A percentile compares a stretch with the other conserved stretches of the same genome.
These are phyloP conservation scores for Plectosphaerella cucumerina DNA, from an alignment of 2,329 filamentous ascomycete species.

Conservation along the genomic window DNA sequence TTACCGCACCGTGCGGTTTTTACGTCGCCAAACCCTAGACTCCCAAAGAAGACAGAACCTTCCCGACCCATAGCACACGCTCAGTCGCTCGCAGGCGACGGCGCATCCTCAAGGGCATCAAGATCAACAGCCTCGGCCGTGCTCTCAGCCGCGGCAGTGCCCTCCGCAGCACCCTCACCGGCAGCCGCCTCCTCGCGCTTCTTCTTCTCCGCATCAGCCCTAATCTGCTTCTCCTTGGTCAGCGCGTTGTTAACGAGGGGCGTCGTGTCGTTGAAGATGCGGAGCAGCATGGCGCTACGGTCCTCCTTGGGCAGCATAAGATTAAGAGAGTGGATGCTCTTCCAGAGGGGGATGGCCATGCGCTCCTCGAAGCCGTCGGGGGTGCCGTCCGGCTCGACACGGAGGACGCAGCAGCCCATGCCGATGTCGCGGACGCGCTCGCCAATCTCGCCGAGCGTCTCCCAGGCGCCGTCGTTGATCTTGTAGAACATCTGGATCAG, in stretches of 20 bases:
- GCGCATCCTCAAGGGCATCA: slow-evolving; percentile 1
- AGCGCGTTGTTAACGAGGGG: slow-evolving; percentile 71
- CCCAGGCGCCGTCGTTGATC: slow-evolving; percentile 69
- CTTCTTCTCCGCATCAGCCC: slow-evolving; percentile 25
- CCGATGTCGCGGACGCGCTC: slow-evolving; percentile 73
- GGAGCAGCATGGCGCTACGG: slow-evolving; percentile 82
- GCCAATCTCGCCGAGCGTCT: slow-evolving; percentile 80
- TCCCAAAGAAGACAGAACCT: not conserved
- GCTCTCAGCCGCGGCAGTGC: not conserved
- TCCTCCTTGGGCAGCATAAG: slow-evolving; percentile 99
- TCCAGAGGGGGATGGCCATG: slow-evolving; percentile 91
- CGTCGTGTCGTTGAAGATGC: slow-evolving; percentile 85
- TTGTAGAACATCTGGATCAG: slow-evolving; percentile 97
- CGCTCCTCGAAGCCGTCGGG: slow-evolving; percentile 61
- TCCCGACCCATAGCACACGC: not conserved
- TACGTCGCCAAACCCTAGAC: no score
- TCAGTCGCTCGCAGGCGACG: not conserved
- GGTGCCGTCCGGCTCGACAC: slow-evolving; percentile 71
- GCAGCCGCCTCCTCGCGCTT: slow-evolving; percentile 14
- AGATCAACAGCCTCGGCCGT: not conserved
- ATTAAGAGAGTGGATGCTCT: slow-evolving; percentile 86
- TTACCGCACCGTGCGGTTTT: no score
- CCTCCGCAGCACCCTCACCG: not conserved
- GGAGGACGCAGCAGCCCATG: slow-evolving; percentile 89
- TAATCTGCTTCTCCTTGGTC: slow-evolving; percentile 38